Evolutionary conservation across 805 yeast species (phyloP).

Genomic region (Wickerhamiella spandovensis): DNA sequence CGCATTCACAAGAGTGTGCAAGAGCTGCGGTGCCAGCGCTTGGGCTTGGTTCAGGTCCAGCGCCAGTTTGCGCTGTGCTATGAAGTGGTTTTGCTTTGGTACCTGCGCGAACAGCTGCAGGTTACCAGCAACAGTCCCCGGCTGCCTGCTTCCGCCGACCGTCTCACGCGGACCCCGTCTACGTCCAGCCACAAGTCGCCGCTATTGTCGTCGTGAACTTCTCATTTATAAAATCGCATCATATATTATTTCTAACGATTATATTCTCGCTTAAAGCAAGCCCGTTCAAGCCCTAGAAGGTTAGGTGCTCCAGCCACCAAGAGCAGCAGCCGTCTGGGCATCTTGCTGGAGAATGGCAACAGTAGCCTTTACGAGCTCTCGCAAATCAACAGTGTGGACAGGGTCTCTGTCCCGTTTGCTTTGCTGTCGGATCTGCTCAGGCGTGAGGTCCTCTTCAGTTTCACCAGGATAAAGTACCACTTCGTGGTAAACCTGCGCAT

Average conservation of each 20-base stretch:
- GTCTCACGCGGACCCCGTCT: neutral
- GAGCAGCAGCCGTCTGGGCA: neutral
- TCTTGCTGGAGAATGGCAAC: constrained; percentile 4
- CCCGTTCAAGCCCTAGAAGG: no score
- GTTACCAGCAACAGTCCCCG: neutral
- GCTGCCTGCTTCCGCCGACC: neutral
- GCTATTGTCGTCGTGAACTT: neutral
- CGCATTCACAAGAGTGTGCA: constrained; percentile 50
- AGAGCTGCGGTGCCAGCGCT: constrained; percentile 55
- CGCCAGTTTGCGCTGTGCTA: constrained; percentile 65
- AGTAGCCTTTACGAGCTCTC: constrained; percentile 28
- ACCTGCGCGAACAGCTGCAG: neutral
- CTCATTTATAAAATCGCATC: neutral
- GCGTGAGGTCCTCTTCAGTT: constrained; percentile 14
- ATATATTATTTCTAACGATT: no score
- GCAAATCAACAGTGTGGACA: constrained; percentile 40
- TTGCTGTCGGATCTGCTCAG: constrained; percentile 22
- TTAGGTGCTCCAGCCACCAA: neutral
- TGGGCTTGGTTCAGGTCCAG: constrained; percentile 74
- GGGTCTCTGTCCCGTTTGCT: constrained; percentile 33
- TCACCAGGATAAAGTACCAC: constrained; percentile 9
- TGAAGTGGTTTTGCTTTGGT: constrained; percentile 34
- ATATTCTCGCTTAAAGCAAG: no score
- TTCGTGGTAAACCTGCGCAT: constrained; percentile 21
- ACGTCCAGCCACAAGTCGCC: neutral